Base-by-base conservation (phyloP, 2,329 filamentous ascomycete genomes). In the Ophiostoma himal-ulmi region DNA sequence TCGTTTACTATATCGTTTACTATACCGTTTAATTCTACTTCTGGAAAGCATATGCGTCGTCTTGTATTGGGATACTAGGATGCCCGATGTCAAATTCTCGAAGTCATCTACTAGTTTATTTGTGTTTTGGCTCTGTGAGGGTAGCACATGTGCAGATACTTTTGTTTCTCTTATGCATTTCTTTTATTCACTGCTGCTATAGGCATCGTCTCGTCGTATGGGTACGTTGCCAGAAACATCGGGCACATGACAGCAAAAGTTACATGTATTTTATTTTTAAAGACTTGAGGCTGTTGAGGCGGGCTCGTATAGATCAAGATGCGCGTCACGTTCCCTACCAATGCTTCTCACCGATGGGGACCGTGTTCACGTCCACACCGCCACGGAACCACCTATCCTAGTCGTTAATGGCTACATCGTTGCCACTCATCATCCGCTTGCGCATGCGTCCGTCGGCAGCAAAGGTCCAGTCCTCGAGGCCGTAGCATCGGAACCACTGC, bases 401-500 rank as follows among this genome's bases (percentile, higher is more conserved):
- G 36, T 89, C 85, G 0, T 72, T 75, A 69, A 92, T 89, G 76
- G 83, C 84, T 52, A 92, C 82, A 77, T 92, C 88, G 73, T 92
- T 92, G 0, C 87, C 90, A 76, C 89, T 91, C 90, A 92, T 92
- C 82, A 89, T 86, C 65, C 90, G 80, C 83, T 92, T 92, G 72
- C 85, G 81, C 90, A 92, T 93, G 68, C 87, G 80, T 0, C 90
- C 90, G 74, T 91, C 85, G 1, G 84, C 82, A 0, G 87, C 88
- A 78, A 92, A 92, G 0, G 89, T 92, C 90, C 90, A 92, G 76
- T 93, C 89, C 76, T 93, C 90, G 13, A 96, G 84, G 0, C 93
- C 93, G 76, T 96, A 96, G 64, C 90, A 93, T n/a, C 92, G 84
- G 84, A 90, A 94, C 92, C 92, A 96, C 78, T 92, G 88, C 22